Base-by-base conservation (phyloP, 805 yeast species). In the Ogataea naganishii region DNA sequence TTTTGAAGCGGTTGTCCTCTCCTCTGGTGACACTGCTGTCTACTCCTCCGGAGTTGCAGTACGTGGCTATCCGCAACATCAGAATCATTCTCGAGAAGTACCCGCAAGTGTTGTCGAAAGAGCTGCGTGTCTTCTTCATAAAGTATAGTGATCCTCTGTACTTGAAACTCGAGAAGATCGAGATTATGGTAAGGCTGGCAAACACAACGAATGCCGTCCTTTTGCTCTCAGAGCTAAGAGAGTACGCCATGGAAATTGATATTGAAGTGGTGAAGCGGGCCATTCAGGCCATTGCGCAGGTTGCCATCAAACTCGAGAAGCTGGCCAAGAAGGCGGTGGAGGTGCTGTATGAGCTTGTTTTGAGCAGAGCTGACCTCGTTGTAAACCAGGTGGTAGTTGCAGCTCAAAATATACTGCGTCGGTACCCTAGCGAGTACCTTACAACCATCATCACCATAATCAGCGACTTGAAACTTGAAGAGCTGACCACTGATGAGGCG, bases 1-100 rank as follows among this genome's bases (percentile, higher is more conserved):
- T 79, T 5, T 59, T 81, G 57, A 76, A 74, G 40, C 84, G 89
- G 47, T 59, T 88, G 38, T 65, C 85, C 18, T 80, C 94, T 8
- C 96, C 95, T 2, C 60, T 88, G 46, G 94, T 88, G 7, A 84
- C 96, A 0, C 59, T 89, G 37, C 76, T 88, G 36, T 79, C 89
- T 7, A 76, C 86, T 6, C 82, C 94, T 8, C 94, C 96, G 2
- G 98, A 92, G 55, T 83, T 94, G 27, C 97, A 92, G 57, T 89
- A 80, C 46, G 95, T 89, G 26, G 92, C 95, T 1, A 64, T 89
- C 46, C 80, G 86, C 51, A 92, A 92, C 55, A 86, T 92, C 37
- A 70, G 95, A 52, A 80, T 89, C 43, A 76, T 89, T 26, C 65
- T 89, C 39, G 95, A 88, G 49, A 82, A 82, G 53, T 85, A 83